Evolutionary conservation across 768 basidiomycete genomes (phyloP).

Genomic region (Royoungia palumana): DNA sequence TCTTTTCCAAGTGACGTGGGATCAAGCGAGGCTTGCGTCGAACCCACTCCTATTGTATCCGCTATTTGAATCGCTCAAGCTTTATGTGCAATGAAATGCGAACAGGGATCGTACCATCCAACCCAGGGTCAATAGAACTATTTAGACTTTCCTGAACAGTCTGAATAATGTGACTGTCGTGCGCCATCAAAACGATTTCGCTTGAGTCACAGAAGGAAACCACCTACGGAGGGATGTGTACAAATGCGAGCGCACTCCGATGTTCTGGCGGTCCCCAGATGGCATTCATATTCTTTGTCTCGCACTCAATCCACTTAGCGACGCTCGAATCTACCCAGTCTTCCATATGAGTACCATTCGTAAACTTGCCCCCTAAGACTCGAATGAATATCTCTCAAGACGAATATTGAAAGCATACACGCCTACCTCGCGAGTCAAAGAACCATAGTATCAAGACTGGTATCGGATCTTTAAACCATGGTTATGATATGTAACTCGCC

Average conservation of each 20-base stretch:
- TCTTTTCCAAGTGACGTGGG: constrained; percentile 44
- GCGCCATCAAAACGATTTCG: not conserved
- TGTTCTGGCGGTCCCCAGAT: constrained; percentile 54
- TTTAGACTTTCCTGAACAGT: constrained; percentile 34
- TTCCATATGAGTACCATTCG: constrained; percentile 43
- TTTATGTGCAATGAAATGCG: too few species aligned
- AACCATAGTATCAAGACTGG: constrained; percentile 66
- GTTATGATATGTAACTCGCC: not conserved
- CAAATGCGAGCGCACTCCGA: constrained; percentile 62
- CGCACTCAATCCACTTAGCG: constrained; percentile 55
- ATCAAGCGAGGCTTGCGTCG: constrained; percentile 53
- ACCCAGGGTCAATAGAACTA: constrained; percentile 39
- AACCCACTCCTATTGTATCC: constrained; percentile 51
- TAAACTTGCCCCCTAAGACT: constrained; percentile 46
- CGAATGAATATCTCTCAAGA: constrained; percentile 1
- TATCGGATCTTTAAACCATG: constrained; percentile 25
- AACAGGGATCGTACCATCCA: constrained; percentile 33
- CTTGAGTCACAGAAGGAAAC: not conserved
- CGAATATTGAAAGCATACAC: not conserved
- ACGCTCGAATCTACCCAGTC: constrained; percentile 72
- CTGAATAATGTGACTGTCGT: constrained; percentile 27
- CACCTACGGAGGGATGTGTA: constrained; percentile 71
- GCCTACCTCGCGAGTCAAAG: constrained; percentile 68
- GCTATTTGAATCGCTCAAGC: constrained; percentile 31
- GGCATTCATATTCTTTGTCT: constrained; percentile 50